Conservation (phyloP, 495 filamentous ascomycete species). For the Tuber umbilicatum region DNA sequence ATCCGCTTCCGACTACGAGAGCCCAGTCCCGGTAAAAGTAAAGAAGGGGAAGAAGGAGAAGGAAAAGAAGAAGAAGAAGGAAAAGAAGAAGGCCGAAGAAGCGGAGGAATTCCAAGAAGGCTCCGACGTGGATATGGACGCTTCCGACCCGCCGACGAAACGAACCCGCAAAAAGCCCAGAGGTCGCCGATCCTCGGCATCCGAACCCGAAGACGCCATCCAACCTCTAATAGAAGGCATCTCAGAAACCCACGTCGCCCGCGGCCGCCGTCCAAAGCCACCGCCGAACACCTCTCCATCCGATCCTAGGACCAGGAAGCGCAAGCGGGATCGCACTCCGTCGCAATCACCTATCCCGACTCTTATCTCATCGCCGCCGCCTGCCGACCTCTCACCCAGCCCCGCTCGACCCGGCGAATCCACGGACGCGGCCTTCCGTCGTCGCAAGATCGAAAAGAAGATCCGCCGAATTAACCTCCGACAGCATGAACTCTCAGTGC, state of each 20-base stretch:
- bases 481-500: neutral
- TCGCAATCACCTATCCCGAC: neutral
- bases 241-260: neutral
- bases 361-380: neutral
- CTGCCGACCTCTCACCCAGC: neutral
- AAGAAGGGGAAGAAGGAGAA: neutral
- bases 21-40: neutral
- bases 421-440: neutral
- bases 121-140: neutral
- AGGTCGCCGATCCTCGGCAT: neutral
- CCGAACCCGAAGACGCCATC: neutral
- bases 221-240: neutral
- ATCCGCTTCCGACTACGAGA: neutral
- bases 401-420: neutral
- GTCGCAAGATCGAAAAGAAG: neutral
- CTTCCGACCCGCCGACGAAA: neutral
- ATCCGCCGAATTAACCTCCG: neutral
- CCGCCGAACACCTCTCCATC: neutral
- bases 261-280: neutral
- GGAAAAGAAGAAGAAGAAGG: neutral
- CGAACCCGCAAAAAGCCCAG: neutral
- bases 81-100: neutral
- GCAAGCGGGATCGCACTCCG: neutral
- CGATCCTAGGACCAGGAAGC: neutral
- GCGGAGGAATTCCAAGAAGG: neutral